These are phyloP conservation scores for Penicillium ochrochloron DNA, from an alignment of 495 filamentous ascomycete genomes.

Conservation along the genomic window DNA sequence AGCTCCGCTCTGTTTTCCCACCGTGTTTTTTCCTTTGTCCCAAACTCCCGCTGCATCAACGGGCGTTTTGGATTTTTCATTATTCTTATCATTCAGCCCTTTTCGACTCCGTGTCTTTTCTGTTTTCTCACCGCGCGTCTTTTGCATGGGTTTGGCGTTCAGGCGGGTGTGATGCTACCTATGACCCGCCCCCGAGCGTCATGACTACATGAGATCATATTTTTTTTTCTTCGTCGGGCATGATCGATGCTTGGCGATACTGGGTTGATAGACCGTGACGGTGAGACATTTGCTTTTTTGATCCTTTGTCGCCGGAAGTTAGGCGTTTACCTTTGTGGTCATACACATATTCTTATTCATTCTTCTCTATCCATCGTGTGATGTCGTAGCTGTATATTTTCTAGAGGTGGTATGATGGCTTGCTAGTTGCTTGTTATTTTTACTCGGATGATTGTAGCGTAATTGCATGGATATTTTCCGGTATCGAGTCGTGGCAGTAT, in stretches of 20 bases:
- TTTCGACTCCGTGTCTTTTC: constrained; percentile 8
- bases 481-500: no score
- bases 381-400: background rate
- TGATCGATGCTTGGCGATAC: background rate
- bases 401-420: no score
- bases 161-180: constrained; percentile 6
- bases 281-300: background rate
- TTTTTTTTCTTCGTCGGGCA: constrained; percentile 18
- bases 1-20: constrained; percentile 2
- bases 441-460: no score
- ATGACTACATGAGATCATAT: constrained; percentile 13
- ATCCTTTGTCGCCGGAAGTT: background rate
- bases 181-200: constrained; percentile 7
- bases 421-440: no score
- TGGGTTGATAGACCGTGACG: constrained; percentile 1
- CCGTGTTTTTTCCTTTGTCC: constrained; percentile 1
- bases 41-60: constrained; percentile 19
- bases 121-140: constrained; percentile 5
- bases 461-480: no score
- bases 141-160: constrained; percentile 25
- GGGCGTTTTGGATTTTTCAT: constrained; percentile 19
- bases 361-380: background rate
- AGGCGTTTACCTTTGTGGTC: background rate
- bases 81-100: constrained; percentile 9
- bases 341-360: background rate